A percentile compares a stretch with the other conserved stretches of the same genome.
These are phyloP conservation scores for Trichophyton mentagrophytes DNA, from an alignment of 2,329 filamentous ascomycete species.

Conservation along the genomic window DNA sequence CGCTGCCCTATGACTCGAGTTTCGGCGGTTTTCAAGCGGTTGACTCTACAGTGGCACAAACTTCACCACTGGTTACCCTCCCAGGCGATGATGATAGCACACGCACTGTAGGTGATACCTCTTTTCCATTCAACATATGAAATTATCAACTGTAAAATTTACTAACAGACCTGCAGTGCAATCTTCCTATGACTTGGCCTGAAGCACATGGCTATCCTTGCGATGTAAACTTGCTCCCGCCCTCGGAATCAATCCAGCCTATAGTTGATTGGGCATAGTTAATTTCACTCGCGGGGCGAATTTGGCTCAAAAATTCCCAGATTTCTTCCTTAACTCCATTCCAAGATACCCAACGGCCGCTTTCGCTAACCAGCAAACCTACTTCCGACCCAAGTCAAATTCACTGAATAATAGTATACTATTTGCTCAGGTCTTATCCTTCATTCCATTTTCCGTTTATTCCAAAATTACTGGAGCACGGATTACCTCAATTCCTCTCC, in stretches of 20 bases:
- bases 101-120: slow-evolving; percentile 25
- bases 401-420: slow-evolving; percentile 27
- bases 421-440: slow-evolving; percentile 20
- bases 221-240: slow-evolving; percentile 26
- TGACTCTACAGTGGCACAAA: slow-evolving; percentile 18
- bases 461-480: slow-evolving; percentile 22
- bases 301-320: slow-evolving; percentile 16
- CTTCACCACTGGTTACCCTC: slow-evolving; percentile 24
- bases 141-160: slow-evolving; percentile 17
- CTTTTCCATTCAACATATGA: slow-evolving; percentile 21
- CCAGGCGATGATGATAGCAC: slow-evolving; percentile 25
- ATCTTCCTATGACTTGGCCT: slow-evolving; percentile 30
- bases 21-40: slow-evolving; percentile 24
- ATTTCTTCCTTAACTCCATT: slow-evolving; percentile 23
- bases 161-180: slow-evolving; percentile 19
- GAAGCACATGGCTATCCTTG: slow-evolving; percentile 26
- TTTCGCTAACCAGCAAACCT: slow-evolving; percentile 21
- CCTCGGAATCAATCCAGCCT: slow-evolving; percentile 22
- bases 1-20: neutral
- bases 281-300: slow-evolving; percentile 18
- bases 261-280: slow-evolving; percentile 25
- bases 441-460: slow-evolving; percentile 22
- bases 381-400: slow-evolving; percentile 21
- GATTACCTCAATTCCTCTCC: slow-evolving; percentile 12
- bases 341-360: slow-evolving; percentile 25